Base-by-base conservation (phyloP, 805 yeast species). In the Blastobotrys mokoenaii region DNA sequence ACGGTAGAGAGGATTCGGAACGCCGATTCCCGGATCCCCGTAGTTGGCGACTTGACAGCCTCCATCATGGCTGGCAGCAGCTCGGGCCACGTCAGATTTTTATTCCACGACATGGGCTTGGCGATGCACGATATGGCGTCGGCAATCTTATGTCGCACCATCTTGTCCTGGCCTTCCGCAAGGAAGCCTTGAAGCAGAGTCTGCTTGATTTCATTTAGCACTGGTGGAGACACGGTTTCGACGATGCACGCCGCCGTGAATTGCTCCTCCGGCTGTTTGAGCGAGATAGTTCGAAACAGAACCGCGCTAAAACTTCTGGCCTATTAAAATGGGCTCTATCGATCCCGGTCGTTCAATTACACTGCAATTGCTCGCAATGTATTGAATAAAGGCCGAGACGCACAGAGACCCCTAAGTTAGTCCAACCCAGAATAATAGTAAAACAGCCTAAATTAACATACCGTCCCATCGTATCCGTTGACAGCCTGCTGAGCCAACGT, bases 51-150 rank as follows among this genome's bases (percentile, higher is more conserved):
- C 44, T 57, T 57, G 15, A 80, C 67, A 9, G 93, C 87, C 54
- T 76, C 77, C 50, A 86, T 76, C 34, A 90, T 69, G 0, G 87
- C 79, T 43, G 84, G 87, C 33, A 88, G 66, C 33, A 93, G 73
- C 36, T 85, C 89, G 12, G 81, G 77, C 98, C 98, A 90, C 40
- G 69, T 62, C 11, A 76, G 80, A 47, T 48, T 45, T 46, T 22
- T 50, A 41, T 33, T 20, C 35, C 40, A 18, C 14, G 47, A 38
- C 6, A 50, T 52, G 40, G 70, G 74, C 56, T 81, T 80, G 1
- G 96, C 94, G 39, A 90, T 77, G 65, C 89, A 97, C 1, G 97
- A 85, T 40, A 93, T 82, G 7, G 95, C 95, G 69, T 93, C 98
- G 1, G 96, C 81, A 41, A 93, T 69, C 60, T 90, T 93, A 64